Percentiles rank a stretch among this genome's conserved stretches.
Conservation (phyloP, 2,329 filamentous ascomycete genomes). For the Colletotrichum cordylinicola region DNA sequence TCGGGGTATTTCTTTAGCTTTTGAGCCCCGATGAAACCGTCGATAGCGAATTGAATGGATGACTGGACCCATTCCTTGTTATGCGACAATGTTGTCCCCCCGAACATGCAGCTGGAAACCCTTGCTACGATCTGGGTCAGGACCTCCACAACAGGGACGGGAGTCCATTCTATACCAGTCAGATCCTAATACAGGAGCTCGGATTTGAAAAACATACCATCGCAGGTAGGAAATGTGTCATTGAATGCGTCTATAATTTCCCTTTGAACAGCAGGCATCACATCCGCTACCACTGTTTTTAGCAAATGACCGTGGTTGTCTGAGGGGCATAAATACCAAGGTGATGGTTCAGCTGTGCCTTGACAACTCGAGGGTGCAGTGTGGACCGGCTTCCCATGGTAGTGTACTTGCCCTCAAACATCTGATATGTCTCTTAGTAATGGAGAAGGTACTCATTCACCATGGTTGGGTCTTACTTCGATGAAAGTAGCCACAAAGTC, state of each 20-base stretch:
- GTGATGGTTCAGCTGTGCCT: constrained; percentile 28
- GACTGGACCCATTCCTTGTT: constrained; percentile 35
- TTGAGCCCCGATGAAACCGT: constrained; percentile 33
- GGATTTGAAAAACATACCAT: background rate
- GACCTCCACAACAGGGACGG: constrained; percentile 25
- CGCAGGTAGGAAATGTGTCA: background rate
- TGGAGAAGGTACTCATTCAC: background rate
- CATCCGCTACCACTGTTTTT: background rate
- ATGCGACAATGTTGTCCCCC: constrained; percentile 24
- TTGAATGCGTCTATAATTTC: background rate
- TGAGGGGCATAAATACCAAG: background rate
- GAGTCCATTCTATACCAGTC: constrained; percentile 26
- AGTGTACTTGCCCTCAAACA: constrained; percentile 38
- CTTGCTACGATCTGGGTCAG: constrained; percentile 32
- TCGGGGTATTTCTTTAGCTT: constrained; percentile 19
- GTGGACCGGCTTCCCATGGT: constrained; percentile 32
- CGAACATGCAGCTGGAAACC: constrained; percentile 34
- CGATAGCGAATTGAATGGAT: constrained; percentile 31
- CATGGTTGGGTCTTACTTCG: background rate
- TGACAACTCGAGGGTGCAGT: constrained; percentile 31
- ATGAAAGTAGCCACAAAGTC: constrained; percentile 32
- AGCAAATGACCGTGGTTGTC: background rate
- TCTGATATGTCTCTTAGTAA: background rate
- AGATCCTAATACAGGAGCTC: background rate
- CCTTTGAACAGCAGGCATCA: background rate